phyloP scores from a whole-genome alignment of 2,329 filamentous ascomycete species.

The Sporothrix dimorphospora region DNA sequence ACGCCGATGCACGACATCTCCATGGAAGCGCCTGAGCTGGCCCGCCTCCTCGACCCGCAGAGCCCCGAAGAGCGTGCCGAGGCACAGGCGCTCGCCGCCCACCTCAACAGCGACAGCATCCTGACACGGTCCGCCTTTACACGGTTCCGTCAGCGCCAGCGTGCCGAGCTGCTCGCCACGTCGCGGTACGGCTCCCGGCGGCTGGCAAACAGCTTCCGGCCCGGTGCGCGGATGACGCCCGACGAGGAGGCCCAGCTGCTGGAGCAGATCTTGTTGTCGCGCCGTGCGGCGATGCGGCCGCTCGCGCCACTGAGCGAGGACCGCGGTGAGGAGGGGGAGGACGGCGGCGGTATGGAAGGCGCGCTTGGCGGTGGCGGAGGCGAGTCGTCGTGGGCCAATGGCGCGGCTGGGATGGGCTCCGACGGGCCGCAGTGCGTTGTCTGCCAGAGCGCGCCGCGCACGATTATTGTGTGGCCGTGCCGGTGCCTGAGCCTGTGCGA shows the following conservation, averaged over 20 bases:
- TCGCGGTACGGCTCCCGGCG: conserved; percentile 35
- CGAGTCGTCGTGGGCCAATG: conserved; percentile 62
- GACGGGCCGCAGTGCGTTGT: conserved; percentile 87
- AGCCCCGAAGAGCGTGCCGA: conserved; percentile 78
- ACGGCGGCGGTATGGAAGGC: conserved; percentile 14
- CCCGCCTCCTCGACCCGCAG: conserved; percentile 78
- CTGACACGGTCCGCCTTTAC: conserved; percentile 82
- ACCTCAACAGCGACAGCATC: conserved; percentile 70
- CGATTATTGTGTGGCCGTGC: conserved; percentile 94
- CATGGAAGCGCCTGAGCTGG: conserved; percentile 70
- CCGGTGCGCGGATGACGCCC: conserved; percentile 50
- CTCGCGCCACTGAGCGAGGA: background rate
- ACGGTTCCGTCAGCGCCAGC: conserved; percentile 67
- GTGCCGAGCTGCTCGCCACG: conserved; percentile 65
- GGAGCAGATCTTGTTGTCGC: conserved; percentile 62
- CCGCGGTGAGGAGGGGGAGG: background rate
- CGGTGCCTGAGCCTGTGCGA: conserved; percentile 93
- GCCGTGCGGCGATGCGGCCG: conserved; percentile 42
- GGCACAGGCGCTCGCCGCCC: conserved; percentile 78
- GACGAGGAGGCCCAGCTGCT: conserved; percentile 65
- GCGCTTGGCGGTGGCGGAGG: conserved; percentile 21
- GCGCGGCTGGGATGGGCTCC: conserved; percentile 71
- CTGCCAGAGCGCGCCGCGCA: conserved; percentile 83
- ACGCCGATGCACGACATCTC: conserved; percentile 65
- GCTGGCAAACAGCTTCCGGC: conserved; percentile 38